Evolutionary conservation across 208 protist species (phyloP), one percentile per base, ranked within the genome.

Genomic region (Trypanosoma theileri): DNA sequence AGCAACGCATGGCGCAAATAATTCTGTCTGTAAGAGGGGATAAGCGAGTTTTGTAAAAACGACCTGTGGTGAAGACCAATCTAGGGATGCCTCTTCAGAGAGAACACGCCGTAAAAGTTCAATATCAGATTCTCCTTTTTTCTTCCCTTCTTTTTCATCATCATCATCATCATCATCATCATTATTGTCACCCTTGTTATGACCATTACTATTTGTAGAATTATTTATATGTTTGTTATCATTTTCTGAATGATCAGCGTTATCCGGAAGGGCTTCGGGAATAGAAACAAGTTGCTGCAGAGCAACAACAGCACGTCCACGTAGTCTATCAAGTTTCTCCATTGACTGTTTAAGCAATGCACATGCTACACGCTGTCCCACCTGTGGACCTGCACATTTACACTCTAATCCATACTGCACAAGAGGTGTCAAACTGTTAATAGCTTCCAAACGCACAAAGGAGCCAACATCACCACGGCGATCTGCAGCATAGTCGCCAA

Each of bases 391-490:
- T 54, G 53, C 56, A 56, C 48, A 42, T n/a, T 55, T 35, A 24
- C 9, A 9, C 0, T 50, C 10, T 21, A 85, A 54, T 51, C 82
- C 79, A 64, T 84, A 73, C 4, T 55, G 7, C 16, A 96, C 55
- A 17, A 98, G 69, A 11, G 50, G 28, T 3, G 82, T 74, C 9
- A 98, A 66, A 14, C 66, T 67, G 21, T 81, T 66, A 73, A 98
- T 82, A 9, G 94, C 84, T 21, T 91, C 95, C 24, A 97, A 77
- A 52, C 98, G 92, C 21, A 98, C 96, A 91, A 98, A 98, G 35
- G 91, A 98, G n/a, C 98, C 98, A 21, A 99, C 95, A 72, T 99
- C 98, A 60, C 98, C 98, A 59, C 98, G 85, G 65, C 96, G 95
- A 69, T 99, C 98, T 10, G 92, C 81, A 19, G 85, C 81, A 77